Conservation (phyloP, 78 protist species). For the Carpediemonas membranifera region DNA sequence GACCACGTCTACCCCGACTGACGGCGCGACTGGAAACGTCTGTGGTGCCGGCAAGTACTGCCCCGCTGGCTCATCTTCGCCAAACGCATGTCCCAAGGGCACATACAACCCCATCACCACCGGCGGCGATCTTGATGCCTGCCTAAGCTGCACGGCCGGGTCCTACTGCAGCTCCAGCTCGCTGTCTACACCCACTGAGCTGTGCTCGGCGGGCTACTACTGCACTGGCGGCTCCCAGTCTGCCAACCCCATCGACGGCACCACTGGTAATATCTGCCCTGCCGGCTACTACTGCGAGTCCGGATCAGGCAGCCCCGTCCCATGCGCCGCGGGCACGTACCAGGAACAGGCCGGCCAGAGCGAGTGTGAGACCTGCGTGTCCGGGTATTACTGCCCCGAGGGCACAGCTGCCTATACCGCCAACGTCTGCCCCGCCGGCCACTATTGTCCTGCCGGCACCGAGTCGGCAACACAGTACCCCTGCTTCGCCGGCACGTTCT, state of each 20-base stretch:
- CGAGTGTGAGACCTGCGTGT: background rate
- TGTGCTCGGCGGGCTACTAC: constrained; percentile 19
- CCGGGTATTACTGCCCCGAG: constrained; percentile 11
- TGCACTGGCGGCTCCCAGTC: constrained; percentile 2
- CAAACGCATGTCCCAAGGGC: background rate
- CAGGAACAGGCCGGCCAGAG: background rate
- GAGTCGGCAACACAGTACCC: background rate
- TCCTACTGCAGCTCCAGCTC: constrained; percentile 12
- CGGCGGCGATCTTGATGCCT: background rate
- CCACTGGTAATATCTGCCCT: constrained; percentile 2
- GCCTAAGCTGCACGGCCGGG: constrained; percentile 16
- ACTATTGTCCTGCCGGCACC: constrained; percentile 32
- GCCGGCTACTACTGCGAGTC: constrained; percentile 24
- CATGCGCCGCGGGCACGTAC: no score
- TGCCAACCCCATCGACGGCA: background rate
- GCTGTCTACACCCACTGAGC: background rate
- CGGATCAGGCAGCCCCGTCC: no score
- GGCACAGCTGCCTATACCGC: no score
- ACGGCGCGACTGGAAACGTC: background rate
- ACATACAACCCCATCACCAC: background rate
- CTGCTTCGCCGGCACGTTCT: constrained; percentile 25
- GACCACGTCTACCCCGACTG: no score
- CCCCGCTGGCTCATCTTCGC: background rate
- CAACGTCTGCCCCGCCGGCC: constrained; percentile 14
- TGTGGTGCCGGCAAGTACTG: background rate